Evolutionary conservation across 306 rosid species (phyloP).

Genomic region (Glycine tomentella): DNA sequence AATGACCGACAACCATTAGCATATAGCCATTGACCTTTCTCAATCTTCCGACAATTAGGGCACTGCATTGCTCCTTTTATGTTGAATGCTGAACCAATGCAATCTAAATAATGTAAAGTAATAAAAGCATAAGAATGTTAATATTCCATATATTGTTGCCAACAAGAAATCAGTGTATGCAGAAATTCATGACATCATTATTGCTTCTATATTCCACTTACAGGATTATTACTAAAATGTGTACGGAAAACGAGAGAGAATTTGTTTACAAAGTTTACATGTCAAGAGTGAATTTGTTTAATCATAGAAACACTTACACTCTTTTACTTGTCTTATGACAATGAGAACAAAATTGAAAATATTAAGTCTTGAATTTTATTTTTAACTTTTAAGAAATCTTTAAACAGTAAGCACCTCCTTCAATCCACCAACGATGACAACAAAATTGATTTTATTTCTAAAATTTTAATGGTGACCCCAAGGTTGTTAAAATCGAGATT

Average conservation of each 20-base stretch:
- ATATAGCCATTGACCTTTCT: slow-evolving; percentile 99
- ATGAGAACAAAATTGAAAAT: no score
- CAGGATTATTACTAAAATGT: not conserved
- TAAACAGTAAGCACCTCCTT: no score
- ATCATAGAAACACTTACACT: no score
- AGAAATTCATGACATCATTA: not conserved
- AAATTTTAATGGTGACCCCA: no score
- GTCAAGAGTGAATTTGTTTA: no score
- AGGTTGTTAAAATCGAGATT: no score
- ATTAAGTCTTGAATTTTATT: no score
- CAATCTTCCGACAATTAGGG: slow-evolving; percentile 97
- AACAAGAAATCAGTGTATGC: not conserved
- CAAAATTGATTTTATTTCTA: no score
- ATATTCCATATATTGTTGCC: not conserved
- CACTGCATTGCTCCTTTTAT: slow-evolving; percentile 99
- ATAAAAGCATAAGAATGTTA: slow-evolving; percentile 34
- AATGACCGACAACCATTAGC: slow-evolving; percentile 87
- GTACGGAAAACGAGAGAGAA: not conserved
- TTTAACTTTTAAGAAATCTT: no score
- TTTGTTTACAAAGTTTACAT: no score
- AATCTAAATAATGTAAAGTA: slow-evolving; percentile 62
- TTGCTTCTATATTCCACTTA: not conserved
- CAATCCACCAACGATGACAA: no score
- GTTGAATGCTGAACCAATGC: slow-evolving; percentile 98
- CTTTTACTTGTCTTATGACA: no score